Evolutionary conservation across 495 filamentous ascomycete genomes (phyloP), one percentile per base, ranked within the genome.

Genomic region (Neurospora sp.): DNA sequence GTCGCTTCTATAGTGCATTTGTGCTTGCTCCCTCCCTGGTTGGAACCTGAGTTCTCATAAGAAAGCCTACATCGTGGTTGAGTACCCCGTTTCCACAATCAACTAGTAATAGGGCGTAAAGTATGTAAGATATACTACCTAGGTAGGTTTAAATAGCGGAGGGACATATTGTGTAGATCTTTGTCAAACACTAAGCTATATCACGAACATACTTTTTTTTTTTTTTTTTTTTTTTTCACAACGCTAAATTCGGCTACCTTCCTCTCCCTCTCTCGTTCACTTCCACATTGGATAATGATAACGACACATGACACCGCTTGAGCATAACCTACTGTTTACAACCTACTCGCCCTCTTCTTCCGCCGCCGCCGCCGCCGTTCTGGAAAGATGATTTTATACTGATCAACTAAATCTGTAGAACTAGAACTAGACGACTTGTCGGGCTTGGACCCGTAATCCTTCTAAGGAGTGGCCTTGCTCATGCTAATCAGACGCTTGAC

Each of bases 401-500:
- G 48, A 59, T 65, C 53, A 37, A 17, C 22, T 35, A 65, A 65
- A 8, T 65, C 53, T 65, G 12, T 3, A 65, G 6, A 31, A 65
- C 53, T 65, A 65, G 31, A 44, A 31, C 53, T 31, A 65, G n/a
- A 31, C 12, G 53, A 31, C 53, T 31, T 12, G 8, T 22, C 10
- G 10, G n/a, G 5, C 44, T 20, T 27, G 14, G 27, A 17, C 17
- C 12, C 9, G n/a, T 16, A n/a, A 48, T 37, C 69, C 20, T 22
- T 37, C 69, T 74, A 85, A 70, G 84, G 89, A 22, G 94, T 96
- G 61, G 87, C 91, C 79, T 90, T 90, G 84, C 93, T 96, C 93
- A 97, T 96, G 79, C 89, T 89, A 75, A 98, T 94, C 76, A 98
- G 85, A 71, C 95, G 88, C 84, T 97, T 98, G 37, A 98, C 91